A percentile compares a stretch with the other conserved stretches of the same genome.
Conservation (phyloP, 495 filamentous ascomycete genomes). For the Hypoxylon intermedium region DNA sequence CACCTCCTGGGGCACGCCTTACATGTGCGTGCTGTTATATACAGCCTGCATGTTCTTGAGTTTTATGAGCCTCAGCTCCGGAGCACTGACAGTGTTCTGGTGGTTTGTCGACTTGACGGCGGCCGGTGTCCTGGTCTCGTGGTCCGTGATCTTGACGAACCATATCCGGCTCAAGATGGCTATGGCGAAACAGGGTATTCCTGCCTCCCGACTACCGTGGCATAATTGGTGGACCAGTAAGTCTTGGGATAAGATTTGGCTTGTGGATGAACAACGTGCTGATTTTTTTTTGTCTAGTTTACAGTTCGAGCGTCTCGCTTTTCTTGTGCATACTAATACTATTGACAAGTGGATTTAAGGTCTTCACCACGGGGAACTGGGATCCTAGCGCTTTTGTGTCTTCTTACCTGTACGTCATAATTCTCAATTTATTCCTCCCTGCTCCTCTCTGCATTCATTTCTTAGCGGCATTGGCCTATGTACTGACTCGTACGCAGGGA, state of each 20-base stretch:
- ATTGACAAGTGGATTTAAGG: constrained; percentile 55
- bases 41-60: constrained; percentile 62
- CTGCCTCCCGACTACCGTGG: constrained; percentile 49
- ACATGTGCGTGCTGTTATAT: constrained; percentile 62
- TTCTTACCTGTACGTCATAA: constrained; percentile 54
- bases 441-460: not conserved
- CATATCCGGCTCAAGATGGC: constrained; percentile 55
- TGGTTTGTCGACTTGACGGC: constrained; percentile 67
- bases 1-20: constrained; percentile 67
- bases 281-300: constrained; percentile 31
- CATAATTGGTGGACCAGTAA: constrained; percentile 50
- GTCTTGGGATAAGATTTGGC: constrained; percentile 7
- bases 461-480: not conserved
- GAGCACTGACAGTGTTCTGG: constrained; percentile 65
- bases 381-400: constrained; percentile 55
- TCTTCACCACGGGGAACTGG: constrained; percentile 59
- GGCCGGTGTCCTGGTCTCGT: constrained; percentile 62
- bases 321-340: constrained; percentile 56
- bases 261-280: constrained; percentile 7
- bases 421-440: too few species aligned
- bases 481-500: constrained; percentile 47
- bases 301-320: constrained; percentile 47
- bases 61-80: constrained; percentile 63
- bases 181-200: constrained; percentile 52
- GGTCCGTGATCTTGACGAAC: constrained; percentile 56